phyloP scores from a whole-genome alignment of 2,329 filamentous ascomycete species.

The Penicillium sp. region DNA sequence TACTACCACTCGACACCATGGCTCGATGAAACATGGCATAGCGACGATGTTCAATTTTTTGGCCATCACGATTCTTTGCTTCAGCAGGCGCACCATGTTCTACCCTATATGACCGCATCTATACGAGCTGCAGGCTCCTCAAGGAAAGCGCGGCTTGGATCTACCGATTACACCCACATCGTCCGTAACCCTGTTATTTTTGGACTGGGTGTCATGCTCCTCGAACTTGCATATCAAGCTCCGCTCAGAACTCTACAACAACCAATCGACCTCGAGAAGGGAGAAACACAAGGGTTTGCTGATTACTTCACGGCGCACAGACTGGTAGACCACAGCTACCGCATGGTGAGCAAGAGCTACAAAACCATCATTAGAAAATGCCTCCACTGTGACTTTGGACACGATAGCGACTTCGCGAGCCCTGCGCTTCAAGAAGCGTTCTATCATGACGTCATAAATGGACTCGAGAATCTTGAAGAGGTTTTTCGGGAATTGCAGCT shows the following conservation, averaged over 20 bases:
- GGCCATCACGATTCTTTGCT: background rate
- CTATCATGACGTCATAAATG: conserved; percentile 6
- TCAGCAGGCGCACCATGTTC: background rate
- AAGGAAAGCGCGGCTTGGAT: background rate
- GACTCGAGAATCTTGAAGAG: conserved; percentile 10
- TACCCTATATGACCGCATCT: conserved; percentile 4
- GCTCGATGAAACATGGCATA: conserved; percentile 6
- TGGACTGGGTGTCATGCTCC: conserved; percentile 10
- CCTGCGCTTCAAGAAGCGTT: conserved; percentile 11
- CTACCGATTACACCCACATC: background rate
- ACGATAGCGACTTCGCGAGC: conserved; percentile 5
- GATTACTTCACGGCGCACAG: conserved; percentile 10
- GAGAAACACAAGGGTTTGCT: background rate
- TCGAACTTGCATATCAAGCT: conserved; percentile 12
- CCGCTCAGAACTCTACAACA: conserved; percentile 1
- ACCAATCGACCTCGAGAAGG: background rate
- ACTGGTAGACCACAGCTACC: background rate
- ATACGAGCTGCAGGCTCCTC: background rate
- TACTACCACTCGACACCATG: conserved; percentile 13
- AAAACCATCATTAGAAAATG: conserved; percentile 8
- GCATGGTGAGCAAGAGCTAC: conserved; percentile 3
- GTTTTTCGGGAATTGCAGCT: conserved; percentile 2
- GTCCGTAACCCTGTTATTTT: conserved; percentile 13
- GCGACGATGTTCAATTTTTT: conserved; percentile 7
- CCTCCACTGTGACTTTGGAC: conserved; percentile 1